Percentiles rank a stretch among this genome's conserved stretches.
These are phyloP conservation scores for baker's yeast (Saccharomyces cerevisiae) DNA, from an alignment of 805 yeast genomes.

Conservation along the genomic window DNA sequence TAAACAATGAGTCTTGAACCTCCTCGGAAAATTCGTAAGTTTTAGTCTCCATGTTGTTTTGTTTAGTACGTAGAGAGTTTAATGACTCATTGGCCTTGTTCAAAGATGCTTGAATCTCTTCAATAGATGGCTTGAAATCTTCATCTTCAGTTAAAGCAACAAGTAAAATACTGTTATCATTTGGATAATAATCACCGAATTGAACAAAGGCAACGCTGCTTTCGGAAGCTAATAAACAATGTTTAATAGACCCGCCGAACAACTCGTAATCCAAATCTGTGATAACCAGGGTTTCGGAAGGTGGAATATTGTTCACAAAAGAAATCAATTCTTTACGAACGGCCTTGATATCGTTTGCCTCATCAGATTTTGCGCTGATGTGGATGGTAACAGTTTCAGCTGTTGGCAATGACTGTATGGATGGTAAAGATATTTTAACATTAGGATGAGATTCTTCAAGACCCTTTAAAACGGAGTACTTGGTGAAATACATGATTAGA, in stretches of 20 bases:
- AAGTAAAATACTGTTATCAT: conserved; percentile 44
- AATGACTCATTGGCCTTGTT: conserved; percentile 47
- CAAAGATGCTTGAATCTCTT: conserved; percentile 50
- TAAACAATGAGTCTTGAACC: conserved; percentile 42
- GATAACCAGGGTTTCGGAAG: conserved; percentile 50
- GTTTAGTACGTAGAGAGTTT: conserved; percentile 49
- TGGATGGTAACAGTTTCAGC: conserved; percentile 48
- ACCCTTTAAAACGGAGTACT: conserved; percentile 40
- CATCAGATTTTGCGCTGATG: conserved; percentile 46
- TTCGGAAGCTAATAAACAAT: conserved; percentile 18
- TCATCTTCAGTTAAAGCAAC: conserved; percentile 43
- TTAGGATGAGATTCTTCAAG: conserved; percentile 35
- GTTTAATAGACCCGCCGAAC: conserved; percentile 25
- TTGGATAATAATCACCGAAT: conserved; percentile 41
- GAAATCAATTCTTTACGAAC: conserved; percentile 69
- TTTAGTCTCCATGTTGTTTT: conserved; percentile 43
- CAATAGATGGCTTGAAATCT: conserved; percentile 65
- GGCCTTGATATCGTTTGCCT: conserved; percentile 42
- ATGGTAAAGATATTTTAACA: conserved; percentile 43
- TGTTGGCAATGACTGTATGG: conserved; percentile 37
- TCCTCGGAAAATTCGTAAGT: conserved; percentile 44
- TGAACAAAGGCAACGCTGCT: conserved; percentile 51
- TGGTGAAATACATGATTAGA: conserved; percentile 57
- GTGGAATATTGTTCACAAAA: conserved; percentile 63
- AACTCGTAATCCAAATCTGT: conserved; percentile 52